phyloP scores from a whole-genome alignment of 305 asterid genomes.

The Solanum hybrid region DNA sequence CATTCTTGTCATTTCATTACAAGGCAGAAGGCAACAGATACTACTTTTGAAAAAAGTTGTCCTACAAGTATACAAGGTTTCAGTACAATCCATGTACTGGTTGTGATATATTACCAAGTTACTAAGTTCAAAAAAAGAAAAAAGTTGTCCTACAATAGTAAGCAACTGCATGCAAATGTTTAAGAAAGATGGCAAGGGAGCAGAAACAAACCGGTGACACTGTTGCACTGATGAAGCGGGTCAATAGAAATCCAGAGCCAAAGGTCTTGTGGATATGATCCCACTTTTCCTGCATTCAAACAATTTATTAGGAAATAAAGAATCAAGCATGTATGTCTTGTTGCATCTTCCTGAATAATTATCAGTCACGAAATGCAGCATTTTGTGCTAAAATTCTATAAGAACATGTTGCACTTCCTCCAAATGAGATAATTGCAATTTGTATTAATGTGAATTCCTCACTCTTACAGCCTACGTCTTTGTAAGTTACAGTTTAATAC shows the following conservation, averaged over 20 bases:
- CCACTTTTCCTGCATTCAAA: slow-evolving; percentile 65
- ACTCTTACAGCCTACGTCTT: not conserved
- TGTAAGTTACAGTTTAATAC: not conserved
- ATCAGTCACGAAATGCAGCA: not conserved
- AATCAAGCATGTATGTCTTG: not conserved
- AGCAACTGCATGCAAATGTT: not conserved
- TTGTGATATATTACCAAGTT: not conserved
- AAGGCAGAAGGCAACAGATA: not conserved
- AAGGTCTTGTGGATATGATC: slow-evolving; percentile 60
- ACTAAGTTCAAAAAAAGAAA: not conserved
- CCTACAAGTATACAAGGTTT: not conserved
- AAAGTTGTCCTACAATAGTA: not conserved
- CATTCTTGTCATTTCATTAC: not conserved
- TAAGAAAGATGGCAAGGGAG: not conserved
- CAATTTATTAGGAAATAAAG: not conserved
- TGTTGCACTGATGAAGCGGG: slow-evolving; percentile 57
- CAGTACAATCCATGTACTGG: not conserved
- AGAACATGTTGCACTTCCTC: not conserved
- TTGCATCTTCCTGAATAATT: not conserved
- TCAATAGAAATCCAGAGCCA: slow-evolving; percentile 78
- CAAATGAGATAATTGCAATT: not conserved
- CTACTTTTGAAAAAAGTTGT: not conserved
- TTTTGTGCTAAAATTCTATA: not conserved
- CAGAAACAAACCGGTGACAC: slow-evolving; percentile 66
- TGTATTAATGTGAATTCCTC: not conserved